Percentiles rank a stretch among this genome's conserved stretches.
Evolutionary conservation across 192 early-diverging fungal species (phyloP).

Genomic region (Gonapodya prolifera): DNA sequence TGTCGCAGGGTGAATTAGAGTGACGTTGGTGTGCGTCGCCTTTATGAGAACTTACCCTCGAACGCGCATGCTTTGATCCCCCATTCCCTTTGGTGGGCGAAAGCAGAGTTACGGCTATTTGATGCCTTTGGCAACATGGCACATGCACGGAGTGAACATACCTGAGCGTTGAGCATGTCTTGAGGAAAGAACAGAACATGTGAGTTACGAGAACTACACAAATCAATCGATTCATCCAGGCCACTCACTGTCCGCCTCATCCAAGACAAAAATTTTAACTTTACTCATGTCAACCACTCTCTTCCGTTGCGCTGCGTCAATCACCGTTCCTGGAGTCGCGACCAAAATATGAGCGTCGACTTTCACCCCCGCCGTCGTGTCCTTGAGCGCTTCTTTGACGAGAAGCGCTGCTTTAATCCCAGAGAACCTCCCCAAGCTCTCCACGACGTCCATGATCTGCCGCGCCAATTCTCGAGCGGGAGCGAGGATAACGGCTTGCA

Average conservation of each 20-base stretch:
- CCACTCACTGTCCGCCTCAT: slow-evolving; percentile 99
- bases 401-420: slow-evolving; percentile 57
- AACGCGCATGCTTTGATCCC: not conserved
- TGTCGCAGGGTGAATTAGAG: not conserved
- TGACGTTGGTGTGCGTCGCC: not conserved
- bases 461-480: slow-evolving; percentile 88
- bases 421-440: slow-evolving; percentile 86
- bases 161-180: too few relatives aligned
- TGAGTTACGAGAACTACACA: too few relatives aligned
- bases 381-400: slow-evolving; percentile 52
- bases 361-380: too few relatives aligned
- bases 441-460: slow-evolving; percentile 84
- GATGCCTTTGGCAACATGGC: too few relatives aligned
- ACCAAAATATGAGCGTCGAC: slow-evolving; percentile 73
- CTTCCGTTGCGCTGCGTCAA: slow-evolving; percentile 56
- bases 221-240: too few relatives aligned
- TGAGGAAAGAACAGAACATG: too few relatives aligned
- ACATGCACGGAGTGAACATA: too few relatives aligned
- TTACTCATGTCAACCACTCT: slow-evolving; percentile 41
- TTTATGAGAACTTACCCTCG: not conserved
- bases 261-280: slow-evolving; percentile 79
- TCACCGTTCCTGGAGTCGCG: slow-evolving; percentile 88
- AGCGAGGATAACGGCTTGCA: slow-evolving; percentile 80
- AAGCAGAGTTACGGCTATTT: too few relatives aligned
- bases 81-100: not conserved